A percentile compares a stretch with the other conserved stretches of the same genome.
phyloP scores from a whole-genome alignment of 257 asterid species.

The Schizonepeta tenuifolia region DNA sequence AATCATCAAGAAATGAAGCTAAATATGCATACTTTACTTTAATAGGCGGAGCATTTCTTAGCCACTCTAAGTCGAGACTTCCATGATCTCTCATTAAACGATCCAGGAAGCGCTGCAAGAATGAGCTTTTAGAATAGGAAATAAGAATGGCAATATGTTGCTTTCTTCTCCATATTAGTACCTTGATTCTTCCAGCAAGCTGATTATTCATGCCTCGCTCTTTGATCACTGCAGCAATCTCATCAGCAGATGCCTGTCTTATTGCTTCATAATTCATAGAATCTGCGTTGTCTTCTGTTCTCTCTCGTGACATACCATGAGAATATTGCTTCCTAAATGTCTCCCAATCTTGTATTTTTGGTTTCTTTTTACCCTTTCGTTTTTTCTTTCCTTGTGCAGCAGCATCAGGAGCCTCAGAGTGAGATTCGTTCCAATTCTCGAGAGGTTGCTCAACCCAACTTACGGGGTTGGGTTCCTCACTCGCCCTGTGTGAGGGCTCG shows the following conservation, averaged over 20 bases:
- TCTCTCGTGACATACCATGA: conserved; percentile 4
- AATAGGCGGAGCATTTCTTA: conserved; percentile 57
- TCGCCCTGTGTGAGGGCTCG: conserved; percentile 7
- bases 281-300: conserved; percentile 33
- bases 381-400: neutral
- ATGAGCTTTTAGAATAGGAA: neutral
- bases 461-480: neutral
- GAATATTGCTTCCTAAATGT: conserved; percentile 41
- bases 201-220: conserved; percentile 52
- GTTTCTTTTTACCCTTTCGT: conserved; percentile 15
- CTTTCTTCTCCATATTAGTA: neutral
- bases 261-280: conserved; percentile 66
- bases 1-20: neutral
- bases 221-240: conserved; percentile 39
- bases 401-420: neutral
- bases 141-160: neutral
- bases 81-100: conserved; percentile 53
- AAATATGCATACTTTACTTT: conserved; percentile 48
- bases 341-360: conserved; percentile 49
- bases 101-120: conserved; percentile 52
- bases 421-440: neutral
- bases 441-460: neutral
- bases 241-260: conserved; percentile 40
- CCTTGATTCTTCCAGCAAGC: conserved; percentile 64
- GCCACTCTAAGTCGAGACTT: conserved; percentile 68